Evolutionary conservation across 495 filamentous ascomycete genomes (phyloP).

Genomic region (Lepidopterella palustris): DNA sequence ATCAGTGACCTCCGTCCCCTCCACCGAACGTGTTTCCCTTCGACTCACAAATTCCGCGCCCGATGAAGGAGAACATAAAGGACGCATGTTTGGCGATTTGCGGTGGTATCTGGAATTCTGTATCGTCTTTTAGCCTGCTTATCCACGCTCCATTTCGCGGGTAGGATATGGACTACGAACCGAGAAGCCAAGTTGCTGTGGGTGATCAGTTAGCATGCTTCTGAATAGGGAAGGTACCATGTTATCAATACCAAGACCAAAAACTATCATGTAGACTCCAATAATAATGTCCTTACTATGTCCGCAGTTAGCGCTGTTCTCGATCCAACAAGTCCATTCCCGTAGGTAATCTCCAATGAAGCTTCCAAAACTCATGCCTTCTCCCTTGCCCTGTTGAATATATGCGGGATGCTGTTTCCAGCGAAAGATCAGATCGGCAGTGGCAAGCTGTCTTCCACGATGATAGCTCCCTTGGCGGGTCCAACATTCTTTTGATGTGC

Average conservation of each 20-base stretch:
- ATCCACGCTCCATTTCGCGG: background rate
- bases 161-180: conserved; percentile 23
- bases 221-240: background rate
- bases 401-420: background rate
- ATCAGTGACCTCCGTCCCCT: conserved; percentile 16
- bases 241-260: conserved; percentile 67
- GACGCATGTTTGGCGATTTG: conserved; percentile 88
- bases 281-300: conserved; percentile 61
- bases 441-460: background rate
- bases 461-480: too few species aligned
- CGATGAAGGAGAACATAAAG: conserved; percentile 96
- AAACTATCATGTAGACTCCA: conserved; percentile 80
- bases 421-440: background rate
- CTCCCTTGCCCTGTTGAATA: too few species aligned
- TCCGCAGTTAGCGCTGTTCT: conserved; percentile 2
- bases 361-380: too few species aligned
- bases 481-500: too few species aligned
- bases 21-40: background rate
- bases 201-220: conserved; percentile 1
- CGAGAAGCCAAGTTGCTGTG: conserved; percentile 54
- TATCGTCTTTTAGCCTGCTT: conserved; percentile 3
- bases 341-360: background rate
- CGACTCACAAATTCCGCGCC: conserved; percentile 84
- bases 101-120: conserved; percentile 90
- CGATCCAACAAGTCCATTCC: background rate